Base-by-base conservation (phyloP, 768 basidiomycete species). In the Termitomyces sp. region DNA sequence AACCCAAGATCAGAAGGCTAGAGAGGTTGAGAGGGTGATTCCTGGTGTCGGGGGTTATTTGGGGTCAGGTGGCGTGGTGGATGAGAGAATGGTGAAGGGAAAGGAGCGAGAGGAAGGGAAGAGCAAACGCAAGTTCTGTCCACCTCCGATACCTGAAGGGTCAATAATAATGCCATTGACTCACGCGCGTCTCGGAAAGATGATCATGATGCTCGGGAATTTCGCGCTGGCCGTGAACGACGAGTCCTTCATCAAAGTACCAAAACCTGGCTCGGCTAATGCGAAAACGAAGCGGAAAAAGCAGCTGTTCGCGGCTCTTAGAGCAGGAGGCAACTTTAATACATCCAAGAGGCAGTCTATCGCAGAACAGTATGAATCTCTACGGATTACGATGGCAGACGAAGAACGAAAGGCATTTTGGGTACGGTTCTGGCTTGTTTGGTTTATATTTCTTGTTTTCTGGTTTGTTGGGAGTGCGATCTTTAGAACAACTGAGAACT, bases 381-480 rank as follows among this genome's bases (percentile, higher is more conserved):
- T 76, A 29, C 71, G 72, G 10, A 65, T 59, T 36, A 67, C 55
- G 12, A 67, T 79, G 61, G 70, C 70, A 57, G 67, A 64, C n/a
- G 79, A 79, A 37, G 86, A 88, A 67, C 77, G 74, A 58, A 81
- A 77, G 62, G 86, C 87, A 40, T 84, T 87, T 63, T 76, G 76
- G 45, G 73, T 78, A 7, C 85, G 91, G 66, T 78, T 89, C 49
- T 57, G 67, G 2, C 72, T 90, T 20, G 85, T 87, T 0, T 83
- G 84, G 76, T 53, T 70, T 0, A 65, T 89, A 36, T 93, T 94
- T 73, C 68, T 91, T 25, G 65, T 81, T n/a, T 94, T 94, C 75
- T 94, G 92, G 92, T 76, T 84, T 67, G 87, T 89, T 61, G 91
- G 91, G 3, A 82, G 87, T 4, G 80, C 77, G 1, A 84, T 92